phyloP scores from a whole-genome alignment of 306 rosid genomes.

The Echinosophora koreensis region DNA sequence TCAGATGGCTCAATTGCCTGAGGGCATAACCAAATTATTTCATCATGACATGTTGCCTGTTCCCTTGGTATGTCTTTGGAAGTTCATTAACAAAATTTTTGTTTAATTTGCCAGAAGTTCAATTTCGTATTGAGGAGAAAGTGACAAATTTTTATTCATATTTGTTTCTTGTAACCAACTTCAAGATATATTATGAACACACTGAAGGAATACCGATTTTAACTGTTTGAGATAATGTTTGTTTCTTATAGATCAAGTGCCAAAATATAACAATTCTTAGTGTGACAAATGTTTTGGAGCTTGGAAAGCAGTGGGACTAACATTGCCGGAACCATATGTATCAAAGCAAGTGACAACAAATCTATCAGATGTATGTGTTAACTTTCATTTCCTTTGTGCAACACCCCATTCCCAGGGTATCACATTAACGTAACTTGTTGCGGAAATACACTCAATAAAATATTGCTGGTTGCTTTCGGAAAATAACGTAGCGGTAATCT shows the following conservation, averaged over 20 bases:
- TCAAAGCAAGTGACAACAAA: slow-evolving; percentile 66
- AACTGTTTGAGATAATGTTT: slow-evolving; percentile 13
- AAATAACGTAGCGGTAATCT: no score
- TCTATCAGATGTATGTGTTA: slow-evolving; percentile 71
- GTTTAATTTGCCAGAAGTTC: slow-evolving; percentile 34
- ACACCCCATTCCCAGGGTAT: no score
- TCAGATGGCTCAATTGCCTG: slow-evolving; percentile 97
- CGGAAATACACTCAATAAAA: no score
- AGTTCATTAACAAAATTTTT: slow-evolving; percentile 28
- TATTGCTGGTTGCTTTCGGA: no score
- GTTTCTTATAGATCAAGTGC: slow-evolving; percentile 83
- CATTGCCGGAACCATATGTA: slow-evolving; percentile 66
- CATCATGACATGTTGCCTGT: slow-evolving; percentile 80
- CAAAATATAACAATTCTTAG: slow-evolving; percentile 73
- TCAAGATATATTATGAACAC: no score
- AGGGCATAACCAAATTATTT: slow-evolving; percentile 92
- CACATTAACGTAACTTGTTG: no score
- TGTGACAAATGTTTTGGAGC: slow-evolving; percentile 76
- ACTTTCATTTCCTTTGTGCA: slow-evolving; percentile 2
- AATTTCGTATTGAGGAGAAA: slow-evolving; percentile 23
- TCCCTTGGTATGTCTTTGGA: slow-evolving; percentile 79
- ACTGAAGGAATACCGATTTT: slow-evolving; percentile 27
- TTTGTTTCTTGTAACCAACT: slow-evolving; percentile 28
- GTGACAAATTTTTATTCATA: not conserved
- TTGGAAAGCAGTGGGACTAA: slow-evolving; percentile 80